Base-by-base conservation (phyloP, 2,329 filamentous ascomycete genomes). In the Fusarium clavum region DNA sequence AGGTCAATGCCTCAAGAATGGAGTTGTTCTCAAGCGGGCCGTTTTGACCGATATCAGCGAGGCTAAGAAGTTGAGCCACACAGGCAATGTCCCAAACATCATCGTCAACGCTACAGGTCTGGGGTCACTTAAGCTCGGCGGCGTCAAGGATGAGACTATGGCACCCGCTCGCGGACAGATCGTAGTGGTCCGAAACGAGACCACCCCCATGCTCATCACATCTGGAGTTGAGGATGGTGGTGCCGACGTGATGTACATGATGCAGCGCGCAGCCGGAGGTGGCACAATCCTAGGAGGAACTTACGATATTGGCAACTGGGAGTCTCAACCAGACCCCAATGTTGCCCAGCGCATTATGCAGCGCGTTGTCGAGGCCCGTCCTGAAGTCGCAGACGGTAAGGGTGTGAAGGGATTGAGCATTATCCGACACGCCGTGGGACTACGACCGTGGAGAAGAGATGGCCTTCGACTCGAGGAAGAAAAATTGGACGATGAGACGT, bases 201-300 rank as follows among this genome's bases (percentile, higher is more conserved):
- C 90, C 1, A 87, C 87, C 13, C 82, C 87, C 34, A 95, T 97
- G 92, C 79, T 88, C 49, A 86, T 86, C 9, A 85, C 87, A 16
- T 94, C 91, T 13, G 92, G 92, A 44, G 92, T 89, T 1, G 91
- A 94, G 52, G 92, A 96, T 74, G 90, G 88, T 4, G 82, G 84
- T 0, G 90, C 91, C 34, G 94, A 97, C 79, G 83, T 90, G 7
- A 83, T 88, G 61, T 98, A 98, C 78, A 85, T 92, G 49, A 97
- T 98, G 94, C 90, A 89, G 75, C 87, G 94, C 29, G 92, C 94
- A 2, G 86, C 85, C 0, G 87, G 87, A n/a, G 94, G 94, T 22
- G 94, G 94, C 13, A 96, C 93, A 0, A 86, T 97, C 44, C 83
- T 97, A 4, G 94, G 94, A n/a, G 94, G 94, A 4, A 95, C 91